These are phyloP conservation scores for Aspergillus pseudonomiae DNA, from an alignment of 2,329 filamentous ascomycete species.

Conservation along the genomic window DNA sequence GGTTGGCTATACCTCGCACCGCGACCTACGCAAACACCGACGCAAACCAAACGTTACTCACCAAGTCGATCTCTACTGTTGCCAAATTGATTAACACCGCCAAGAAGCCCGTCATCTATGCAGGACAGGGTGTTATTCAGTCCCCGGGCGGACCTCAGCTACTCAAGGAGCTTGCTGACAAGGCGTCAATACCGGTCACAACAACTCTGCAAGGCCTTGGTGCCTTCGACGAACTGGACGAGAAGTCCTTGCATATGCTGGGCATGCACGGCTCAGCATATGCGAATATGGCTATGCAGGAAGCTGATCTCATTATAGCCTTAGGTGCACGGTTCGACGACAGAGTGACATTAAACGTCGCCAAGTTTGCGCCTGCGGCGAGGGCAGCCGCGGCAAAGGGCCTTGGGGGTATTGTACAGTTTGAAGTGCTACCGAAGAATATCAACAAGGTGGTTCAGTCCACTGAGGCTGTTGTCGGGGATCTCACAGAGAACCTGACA, in stretches of 20 bases:
- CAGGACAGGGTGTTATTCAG: constrained; percentile 80
- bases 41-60: constrained; percentile 25
- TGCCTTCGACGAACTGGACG: constrained; percentile 83
- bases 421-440: constrained; percentile 96
- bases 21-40: constrained; percentile 36
- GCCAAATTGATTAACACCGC: constrained; percentile 79
- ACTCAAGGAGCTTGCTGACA: constrained; percentile 78
- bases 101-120: constrained; percentile 90
- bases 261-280: constrained; percentile 95
- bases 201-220: constrained; percentile 91
- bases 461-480: constrained; percentile 87
- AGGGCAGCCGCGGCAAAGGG: constrained; percentile 63
- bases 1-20: not conserved
- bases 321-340: constrained; percentile 92
- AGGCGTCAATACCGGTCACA: constrained; percentile 84
- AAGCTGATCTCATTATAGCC: constrained; percentile 89
- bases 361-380: constrained; percentile 83
- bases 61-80: constrained; percentile 64
- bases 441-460: constrained; percentile 98
- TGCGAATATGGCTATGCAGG: constrained; percentile 94
- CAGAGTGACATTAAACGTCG: constrained; percentile 76
- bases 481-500: constrained; percentile 76
- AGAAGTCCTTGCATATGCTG: constrained; percentile 92
- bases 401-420: constrained; percentile 89
- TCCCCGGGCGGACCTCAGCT: constrained; percentile 73